Conservation (phyloP, 208 protist species). For the Trypanosoma lewisi region DNA sequence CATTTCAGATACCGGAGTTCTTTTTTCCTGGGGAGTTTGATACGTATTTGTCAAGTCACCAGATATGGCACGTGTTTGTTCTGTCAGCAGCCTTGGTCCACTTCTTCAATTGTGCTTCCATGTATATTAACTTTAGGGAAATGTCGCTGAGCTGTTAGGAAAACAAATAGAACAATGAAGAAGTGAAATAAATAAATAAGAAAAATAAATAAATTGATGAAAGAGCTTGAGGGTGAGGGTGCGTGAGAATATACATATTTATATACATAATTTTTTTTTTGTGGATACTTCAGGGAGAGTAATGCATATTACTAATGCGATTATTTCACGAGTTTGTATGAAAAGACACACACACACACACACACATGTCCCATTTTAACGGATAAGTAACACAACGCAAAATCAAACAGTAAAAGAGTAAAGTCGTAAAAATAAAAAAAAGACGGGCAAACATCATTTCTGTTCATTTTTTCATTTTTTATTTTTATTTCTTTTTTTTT, state of each 20-base stretch:
- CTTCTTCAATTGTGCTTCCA: slow-evolving; percentile 64
- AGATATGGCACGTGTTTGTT: slow-evolving; percentile 85
- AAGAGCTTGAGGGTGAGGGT: too few relatives aligned
- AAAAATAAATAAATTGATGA: slow-evolving; percentile 9
- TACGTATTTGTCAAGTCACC: slow-evolving; percentile 62
- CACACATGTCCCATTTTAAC: too few relatives aligned
- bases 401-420: too few relatives aligned
- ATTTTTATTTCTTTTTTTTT: not conserved
- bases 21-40: slow-evolving; percentile 75
- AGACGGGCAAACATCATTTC: not conserved
- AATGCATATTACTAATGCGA: too few relatives aligned
- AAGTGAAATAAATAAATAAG: not conserved
- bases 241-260: too few relatives aligned
- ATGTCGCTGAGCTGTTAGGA: slow-evolving; percentile 34
- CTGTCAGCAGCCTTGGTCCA: slow-evolving; percentile 70
- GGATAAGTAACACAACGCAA: too few relatives aligned
- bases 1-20: slow-evolving; percentile 70
- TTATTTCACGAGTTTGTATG: too few relatives aligned
- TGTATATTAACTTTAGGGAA: slow-evolving; percentile 51
- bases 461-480: not conserved
- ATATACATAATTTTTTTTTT: too few relatives aligned
- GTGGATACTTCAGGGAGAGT: too few relatives aligned
- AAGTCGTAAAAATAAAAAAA: not conserved
- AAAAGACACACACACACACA: too few relatives aligned
- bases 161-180: too few relatives aligned